A percentile compares a stretch with the other conserved stretches of the same genome.
Evolutionary conservation across 2,329 filamentous ascomycete species (phyloP).

Genomic region (Aspergillus sp.): DNA sequence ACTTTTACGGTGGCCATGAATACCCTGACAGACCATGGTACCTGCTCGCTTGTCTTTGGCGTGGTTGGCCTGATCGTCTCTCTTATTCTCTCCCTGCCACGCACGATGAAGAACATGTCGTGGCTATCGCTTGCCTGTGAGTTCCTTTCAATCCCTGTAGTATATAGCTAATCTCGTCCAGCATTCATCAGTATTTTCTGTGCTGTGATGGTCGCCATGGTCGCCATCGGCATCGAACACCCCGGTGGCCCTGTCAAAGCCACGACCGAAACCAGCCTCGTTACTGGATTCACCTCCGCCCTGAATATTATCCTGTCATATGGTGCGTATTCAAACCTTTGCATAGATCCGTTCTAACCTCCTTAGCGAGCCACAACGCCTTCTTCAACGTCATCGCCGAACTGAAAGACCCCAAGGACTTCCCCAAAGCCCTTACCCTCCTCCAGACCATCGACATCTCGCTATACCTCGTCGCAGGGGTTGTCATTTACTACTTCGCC

Average conservation of each 20-base stretch:
- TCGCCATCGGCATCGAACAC: slow-evolving; percentile 59
- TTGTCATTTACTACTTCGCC: slow-evolving; percentile 67
- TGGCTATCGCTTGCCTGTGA: slow-evolving; percentile 59
- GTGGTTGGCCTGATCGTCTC: slow-evolving; percentile 59
- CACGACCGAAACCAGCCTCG: slow-evolving; percentile 47
- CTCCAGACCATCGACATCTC: slow-evolving; percentile 60
- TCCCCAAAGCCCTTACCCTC: slow-evolving; percentile 61
- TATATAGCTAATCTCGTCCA: slow-evolving; percentile 19
- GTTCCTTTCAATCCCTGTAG: not conserved
- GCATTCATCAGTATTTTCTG: slow-evolving; percentile 64
- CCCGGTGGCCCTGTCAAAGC: slow-evolving; percentile 40
- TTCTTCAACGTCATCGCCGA: slow-evolving; percentile 69
- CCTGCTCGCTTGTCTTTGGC: slow-evolving; percentile 65
- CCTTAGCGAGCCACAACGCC: slow-evolving; percentile 57
- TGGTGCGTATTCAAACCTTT: slow-evolving; percentile 42
- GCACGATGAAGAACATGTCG: slow-evolving; percentile 63
- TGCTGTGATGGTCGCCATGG: slow-evolving; percentile 66
- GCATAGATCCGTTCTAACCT: slow-evolving; percentile 51
- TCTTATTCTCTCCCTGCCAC: slow-evolving; percentile 58
- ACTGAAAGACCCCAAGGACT: slow-evolving; percentile 60
- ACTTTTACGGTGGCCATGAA: slow-evolving; percentile 70
- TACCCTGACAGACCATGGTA: slow-evolving; percentile 59
- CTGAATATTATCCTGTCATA: slow-evolving; percentile 73
- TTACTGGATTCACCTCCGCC: slow-evolving; percentile 60
- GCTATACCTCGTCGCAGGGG: slow-evolving; percentile 65